Base-by-base conservation (phyloP, 2,329 filamentous ascomycete genomes). In the Rutstroemia sp. region DNA sequence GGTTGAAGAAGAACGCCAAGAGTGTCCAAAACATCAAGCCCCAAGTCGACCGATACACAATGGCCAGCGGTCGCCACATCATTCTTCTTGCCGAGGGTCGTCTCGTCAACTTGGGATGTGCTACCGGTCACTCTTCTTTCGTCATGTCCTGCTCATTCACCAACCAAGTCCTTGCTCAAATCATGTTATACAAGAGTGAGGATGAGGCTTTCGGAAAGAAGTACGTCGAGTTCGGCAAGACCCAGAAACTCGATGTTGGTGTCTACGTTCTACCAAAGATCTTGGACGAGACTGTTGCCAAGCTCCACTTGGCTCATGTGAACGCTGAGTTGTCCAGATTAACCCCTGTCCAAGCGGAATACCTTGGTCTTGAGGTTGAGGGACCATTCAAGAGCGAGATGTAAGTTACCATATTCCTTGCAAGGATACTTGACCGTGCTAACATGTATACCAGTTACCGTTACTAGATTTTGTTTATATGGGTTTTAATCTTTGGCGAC, bases 141-240 rank as follows among this genome's bases (percentile, higher is more conserved):
- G 94, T 99, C 82, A 97, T 99, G 94, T 96, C 92, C 70, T 99
- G 94, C 88, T 97, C 92, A 64, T 99, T 99, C 88, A 95, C 92
- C 84, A 99, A 99, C 88, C 94, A 99, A 84, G 94, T 97, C 70
- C 90, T 99, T 74, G 94, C 94, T 67, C 94, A 99, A 82, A 97
- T 99, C 79, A 87, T 95, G 81, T 81, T 99, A 71, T 99, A 78
- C 88, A 97, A 97, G 88, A 87, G 85, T 70, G 81, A 87, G 70
- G 92, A 97, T 73, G 83, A 82, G 73, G 87, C 79, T 58, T 99
- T 95, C 75, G 84, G 87, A 77, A 79, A 89, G 78, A 96, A 96
- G 84, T 95, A 96, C 79, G 78, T 92, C 69, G 94, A 96, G 79
- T 99, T 96, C 74, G 90, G 88, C 78, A 90, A 92, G 82, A 84